Percentiles rank a stretch among this genome's conserved stretches.
Evolutionary conservation across 768 basidiomycete genomes (phyloP).

Genomic region (Lepiota brunneoincarnata): DNA sequence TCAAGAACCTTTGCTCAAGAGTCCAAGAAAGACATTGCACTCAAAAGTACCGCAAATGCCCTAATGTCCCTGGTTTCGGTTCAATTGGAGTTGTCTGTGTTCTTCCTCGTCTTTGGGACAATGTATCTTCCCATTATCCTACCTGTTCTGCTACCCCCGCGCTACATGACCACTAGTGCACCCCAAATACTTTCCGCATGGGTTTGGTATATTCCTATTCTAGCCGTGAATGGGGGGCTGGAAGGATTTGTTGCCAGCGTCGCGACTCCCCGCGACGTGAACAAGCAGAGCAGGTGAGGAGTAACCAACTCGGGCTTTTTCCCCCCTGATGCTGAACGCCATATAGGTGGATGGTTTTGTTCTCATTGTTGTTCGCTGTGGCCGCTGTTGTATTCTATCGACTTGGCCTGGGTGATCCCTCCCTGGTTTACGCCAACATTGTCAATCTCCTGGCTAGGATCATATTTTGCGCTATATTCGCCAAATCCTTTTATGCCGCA

Average conservation of each 20-base stretch:
- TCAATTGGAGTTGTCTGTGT: constrained; percentile 62
- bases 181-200: constrained; percentile 76
- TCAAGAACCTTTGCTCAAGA: constrained; percentile 51
- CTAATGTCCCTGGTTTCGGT: constrained; percentile 61
- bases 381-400: constrained; percentile 47
- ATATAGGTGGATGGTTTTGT: constrained; percentile 71
- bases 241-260: constrained; percentile 90
- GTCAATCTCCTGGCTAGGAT: constrained; percentile 63
- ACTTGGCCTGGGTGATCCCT: constrained; percentile 56
- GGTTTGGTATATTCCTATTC: constrained; percentile 84
- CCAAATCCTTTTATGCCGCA: constrained; percentile 41
- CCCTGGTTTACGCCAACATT: constrained; percentile 77
- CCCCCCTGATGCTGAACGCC: not conserved
- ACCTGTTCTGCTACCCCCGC: constrained; percentile 65
- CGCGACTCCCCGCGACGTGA: constrained; percentile 65
- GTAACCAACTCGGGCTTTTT: constrained; percentile 1
- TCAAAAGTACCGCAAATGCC: constrained; percentile 45
- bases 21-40: constrained; percentile 13
- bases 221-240: constrained; percentile 87
- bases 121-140: constrained; percentile 71
- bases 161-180: constrained; percentile 76
- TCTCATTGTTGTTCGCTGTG: constrained; percentile 66
- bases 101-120: constrained; percentile 74
- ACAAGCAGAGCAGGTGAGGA: constrained; percentile 59
- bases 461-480: constrained; percentile 54